Base-by-base conservation (phyloP, 331 rosid species). In the Rhamnella rubrinervis region DNA sequence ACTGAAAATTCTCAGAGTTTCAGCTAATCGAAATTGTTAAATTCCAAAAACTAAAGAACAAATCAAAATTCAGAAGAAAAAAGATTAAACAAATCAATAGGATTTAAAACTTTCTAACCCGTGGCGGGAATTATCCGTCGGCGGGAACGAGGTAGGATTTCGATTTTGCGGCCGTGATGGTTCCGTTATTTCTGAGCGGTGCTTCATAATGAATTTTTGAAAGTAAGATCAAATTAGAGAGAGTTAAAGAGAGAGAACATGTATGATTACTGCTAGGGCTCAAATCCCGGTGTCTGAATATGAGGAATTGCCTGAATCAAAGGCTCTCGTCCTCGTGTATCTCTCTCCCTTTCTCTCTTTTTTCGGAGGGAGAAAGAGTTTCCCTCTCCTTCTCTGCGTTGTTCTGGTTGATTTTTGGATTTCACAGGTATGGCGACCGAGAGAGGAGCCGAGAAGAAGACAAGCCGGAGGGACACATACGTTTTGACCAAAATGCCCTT, bases 121-220 rank as follows among this genome's bases (percentile, higher is more conserved):
- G 72, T 65, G 66, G 55, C 60, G 77, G 18, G 68, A 84, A 63
- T 64, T 73, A 44, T 41, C 59, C 14, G 82, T 72, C 59, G 83
- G 77, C 44, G 83, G 62, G 12, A 83, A 64, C 26, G 80, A 46
- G 18, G 65, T 38, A 19, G 81, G 63, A 66, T 67, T 11, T 63
- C 52, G 87, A 80, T 90, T 92, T 49, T 58, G 67, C 49, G 75
- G 73, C 21, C 72, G 80, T 26, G 83, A 65, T 41, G 82, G 61
- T 67, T 80, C 88, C 75, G 77, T 52, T 86, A 82, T 85, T 49
- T 59, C 72, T 52, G 75, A 49, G 74, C 50, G 72, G 61, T 70
- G 69, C 57, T 75, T 75, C 80, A 78, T 77, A 21, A 58, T 35
- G 63, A 71, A 8, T 53, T 41, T 38, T 61, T 47, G 15, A 66